Evolutionary conservation across 495 filamentous ascomycete genomes (phyloP), one percentile per base, ranked within the genome.

Genomic region (Xylaria venustula): DNA sequence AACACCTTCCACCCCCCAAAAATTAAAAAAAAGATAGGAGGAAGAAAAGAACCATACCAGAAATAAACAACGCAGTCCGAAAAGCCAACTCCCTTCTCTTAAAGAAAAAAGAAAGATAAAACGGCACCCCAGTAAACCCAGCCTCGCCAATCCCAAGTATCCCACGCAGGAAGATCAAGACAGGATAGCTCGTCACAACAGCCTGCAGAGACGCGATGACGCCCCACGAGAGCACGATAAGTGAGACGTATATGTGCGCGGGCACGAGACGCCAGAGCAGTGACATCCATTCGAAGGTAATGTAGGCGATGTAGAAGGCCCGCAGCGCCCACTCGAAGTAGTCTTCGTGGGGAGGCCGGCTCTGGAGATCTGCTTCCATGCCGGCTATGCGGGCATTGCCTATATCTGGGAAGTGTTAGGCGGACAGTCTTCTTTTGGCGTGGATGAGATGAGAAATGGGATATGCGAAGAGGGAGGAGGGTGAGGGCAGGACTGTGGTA

Each of bases 61-160:
- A 86, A 2, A 96, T 77, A 71, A 93, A 94, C n/a, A 93, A 74
- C 54, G 90, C 92, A 11, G 86, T 88, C 12, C 92, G 81, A 19
- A 95, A 81, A 20, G 91, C 92, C 7, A 96, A 75, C 71, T 94
- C 91, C 79, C 89, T 78, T 17, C 91, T 79, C 60, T 88, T 87
- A 67, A 92, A 97, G 78, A 96, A 97, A 71, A 93, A 93, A 0
- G 87, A 89, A 0, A 97, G 77, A 28, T 93, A 84, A 58, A 90
- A 92, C 0, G 90, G 90, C 32, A 92, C 81, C n/a, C 86, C 86
- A 6, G 89, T 88, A 61, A 90, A 95, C 1, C 84, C 89, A 5
- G 86, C 86, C 74, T 93, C 90, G 41, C 85, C 82, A 3, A 85
- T 81, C n/a, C 90, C 90, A 17, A 93, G 78, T 5, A 92, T 64